Evolutionary conservation across 352 stramenopile species (phyloP).

Genomic region (Bremia lactucae): DNA sequence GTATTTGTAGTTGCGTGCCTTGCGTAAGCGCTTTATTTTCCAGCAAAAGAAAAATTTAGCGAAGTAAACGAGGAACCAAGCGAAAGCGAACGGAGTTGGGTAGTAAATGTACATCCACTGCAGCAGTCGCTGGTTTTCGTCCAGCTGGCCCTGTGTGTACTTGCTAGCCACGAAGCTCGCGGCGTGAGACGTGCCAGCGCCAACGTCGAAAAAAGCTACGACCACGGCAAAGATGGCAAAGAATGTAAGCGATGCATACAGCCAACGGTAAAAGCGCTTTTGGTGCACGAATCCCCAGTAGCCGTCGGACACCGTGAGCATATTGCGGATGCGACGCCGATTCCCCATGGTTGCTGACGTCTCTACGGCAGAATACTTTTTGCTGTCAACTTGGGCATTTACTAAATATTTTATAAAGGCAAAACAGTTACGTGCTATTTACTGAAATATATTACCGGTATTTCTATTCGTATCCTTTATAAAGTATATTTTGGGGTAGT

Average conservation of each 20-base stretch:
- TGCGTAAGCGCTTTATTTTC: conserved; percentile 66
- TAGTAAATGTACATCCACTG: conserved; percentile 70
- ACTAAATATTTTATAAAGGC: too few species aligned
- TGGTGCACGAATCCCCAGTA: conserved; percentile 74
- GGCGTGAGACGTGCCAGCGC: conserved; percentile 39
- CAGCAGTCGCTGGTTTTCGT: conserved; percentile 64
- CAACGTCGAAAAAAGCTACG: conserved; percentile 62
- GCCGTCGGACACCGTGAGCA: conserved; percentile 61
- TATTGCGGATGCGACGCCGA: conserved; percentile 46
- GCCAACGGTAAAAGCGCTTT: conserved; percentile 60
- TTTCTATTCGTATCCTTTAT: too few species aligned
- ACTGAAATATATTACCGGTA: too few species aligned
- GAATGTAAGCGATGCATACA: conserved; percentile 62
- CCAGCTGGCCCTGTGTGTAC: conserved; percentile 42
- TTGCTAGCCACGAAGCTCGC: conserved; percentile 36
- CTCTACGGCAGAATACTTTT: too few species aligned
- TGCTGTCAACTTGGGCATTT: too few species aligned
- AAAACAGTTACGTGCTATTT: too few species aligned
- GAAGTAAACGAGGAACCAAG: conserved; percentile 74
- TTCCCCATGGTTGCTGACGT: conserved; percentile 34
- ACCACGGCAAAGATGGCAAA: conserved; percentile 73
- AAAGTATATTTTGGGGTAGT: too few species aligned
- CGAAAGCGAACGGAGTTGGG: conserved; percentile 49
- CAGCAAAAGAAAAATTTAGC: conserved; percentile 70
- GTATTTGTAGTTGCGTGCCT: conserved; percentile 75